Conservation (phyloP, 768 basidiomycete genomes). For the Cystobasidium tubakii region DNA sequence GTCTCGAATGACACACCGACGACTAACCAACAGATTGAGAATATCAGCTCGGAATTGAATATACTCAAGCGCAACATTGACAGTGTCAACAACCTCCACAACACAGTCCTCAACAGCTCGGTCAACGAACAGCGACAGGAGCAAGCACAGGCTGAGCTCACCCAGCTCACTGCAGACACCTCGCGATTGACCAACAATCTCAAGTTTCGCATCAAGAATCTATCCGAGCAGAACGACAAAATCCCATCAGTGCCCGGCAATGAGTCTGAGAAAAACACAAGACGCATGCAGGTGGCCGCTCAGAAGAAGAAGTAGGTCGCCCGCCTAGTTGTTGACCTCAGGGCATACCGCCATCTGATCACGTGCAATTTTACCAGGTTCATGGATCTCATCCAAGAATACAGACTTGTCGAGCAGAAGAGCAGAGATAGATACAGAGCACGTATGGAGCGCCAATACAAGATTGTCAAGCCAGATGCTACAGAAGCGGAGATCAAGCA, state of each 20-base stretch:
- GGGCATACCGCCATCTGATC: background rate
- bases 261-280: slow-evolving; percentile 23
- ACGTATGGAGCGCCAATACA: slow-evolving; percentile 53
- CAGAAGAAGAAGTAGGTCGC: slow-evolving; percentile 31
- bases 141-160: slow-evolving; percentile 35
- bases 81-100: slow-evolving; percentile 47
- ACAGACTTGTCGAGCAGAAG: slow-evolving; percentile 53
- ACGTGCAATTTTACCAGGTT: slow-evolving; percentile 45
- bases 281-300: slow-evolving; percentile 29
- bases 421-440: slow-evolving; percentile 53
- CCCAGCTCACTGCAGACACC: slow-evolving; percentile 40
- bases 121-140: slow-evolving; percentile 43
- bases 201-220: slow-evolving; percentile 51
- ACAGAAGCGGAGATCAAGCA: slow-evolving; percentile 44
- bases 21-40: slow-evolving; percentile 37
- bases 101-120: slow-evolving; percentile 47
- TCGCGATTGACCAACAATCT: slow-evolving; percentile 49
- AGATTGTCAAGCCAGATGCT: slow-evolving; percentile 50
- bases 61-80: slow-evolving; percentile 44
- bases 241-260: slow-evolving; percentile 41
- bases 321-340: background rate
- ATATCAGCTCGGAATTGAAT: slow-evolving; percentile 41
- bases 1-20: background rate
- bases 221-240: slow-evolving; percentile 50
- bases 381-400: slow-evolving; percentile 52